These are phyloP conservation scores for Fusarium sp. DNA, from an alignment of 2,329 filamentous ascomycete species.

Conservation along the genomic window DNA sequence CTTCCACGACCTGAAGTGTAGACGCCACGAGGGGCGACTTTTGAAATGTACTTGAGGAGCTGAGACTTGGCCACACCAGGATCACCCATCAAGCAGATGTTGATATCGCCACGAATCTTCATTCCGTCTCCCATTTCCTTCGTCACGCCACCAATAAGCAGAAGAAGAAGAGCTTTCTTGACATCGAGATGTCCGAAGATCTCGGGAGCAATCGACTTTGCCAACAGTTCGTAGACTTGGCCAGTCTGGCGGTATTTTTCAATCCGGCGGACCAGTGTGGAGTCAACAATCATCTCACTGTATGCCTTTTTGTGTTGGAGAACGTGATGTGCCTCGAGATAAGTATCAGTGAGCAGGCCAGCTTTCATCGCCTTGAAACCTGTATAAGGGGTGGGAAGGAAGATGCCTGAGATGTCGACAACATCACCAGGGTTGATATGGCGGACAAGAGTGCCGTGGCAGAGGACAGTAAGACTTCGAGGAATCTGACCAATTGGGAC, in stretches of 20 bases:
- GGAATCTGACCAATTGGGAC: slow-evolving; percentile 98
- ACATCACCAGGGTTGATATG: slow-evolving; percentile 94
- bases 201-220: slow-evolving; percentile 95
- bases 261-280: slow-evolving; percentile 81
- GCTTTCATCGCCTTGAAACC: slow-evolving; percentile 97
- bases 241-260: slow-evolving; percentile 85
- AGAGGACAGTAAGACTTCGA: slow-evolving; percentile 87
- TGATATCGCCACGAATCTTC: slow-evolving; percentile 98
- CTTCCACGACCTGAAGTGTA: slow-evolving; percentile 85
- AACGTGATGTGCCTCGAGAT: slow-evolving; percentile 92
- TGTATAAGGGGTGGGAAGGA: slow-evolving; percentile 97
- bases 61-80: slow-evolving; percentile 99
- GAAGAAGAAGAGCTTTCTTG: slow-evolving; percentile 95
- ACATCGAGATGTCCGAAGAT: slow-evolving; percentile 97
- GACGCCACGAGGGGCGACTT: slow-evolving; percentile 92
- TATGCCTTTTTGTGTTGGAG: slow-evolving; percentile 98
- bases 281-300: slow-evolving; percentile 87
- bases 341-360: slow-evolving; percentile 96
- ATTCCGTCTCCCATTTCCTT: slow-evolving; percentile 98
- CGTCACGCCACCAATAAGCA: slow-evolving; percentile 93
- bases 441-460: slow-evolving; percentile 85
- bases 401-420: slow-evolving; percentile 93
- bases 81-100: slow-evolving; percentile 98
- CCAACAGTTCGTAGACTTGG: slow-evolving; percentile 94
- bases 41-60: slow-evolving; percentile 96